Base-by-base conservation (phyloP, 148 eudicot species). In the Dianthus caryophyllus region DNA sequence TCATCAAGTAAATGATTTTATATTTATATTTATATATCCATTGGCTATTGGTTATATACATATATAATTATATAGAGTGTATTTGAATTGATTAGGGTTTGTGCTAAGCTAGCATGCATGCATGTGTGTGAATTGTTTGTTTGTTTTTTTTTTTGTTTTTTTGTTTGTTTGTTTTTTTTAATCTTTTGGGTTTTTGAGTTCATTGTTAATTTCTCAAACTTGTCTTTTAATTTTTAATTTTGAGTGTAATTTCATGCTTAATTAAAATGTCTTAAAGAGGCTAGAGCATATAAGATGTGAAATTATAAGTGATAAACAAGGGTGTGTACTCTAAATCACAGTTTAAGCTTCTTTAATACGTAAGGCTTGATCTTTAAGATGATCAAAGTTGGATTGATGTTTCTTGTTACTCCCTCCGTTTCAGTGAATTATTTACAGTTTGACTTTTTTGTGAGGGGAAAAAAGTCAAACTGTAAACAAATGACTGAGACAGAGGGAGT, bases 341-440 rank as follows among this genome's bases (percentile, higher is more conserved):
- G 33, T 12, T 15, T 39, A 20, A 61, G 65, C 48, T 61, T 38
- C 49, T 61, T 33, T 36, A 20, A 61, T 38, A n/a, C n/a, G 65
- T 61, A 15, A 38, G 65, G 65, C 9, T 61, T 33, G 7, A 33
- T 33, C 7, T 33, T 33, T 33, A 33, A 33, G 38, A 2, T 33
- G n/a, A n/a, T n/a, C n/a, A n/a, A n/a, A n/a, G 38, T 61, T 38
- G 27, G 62, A 61, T 61, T 24, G 21, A 38, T 61, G 44, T n/a
- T 59, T 33, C 41, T 4, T 16, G 39, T 30, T 33, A n/a, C n/a
- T n/a, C n/a, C n/a, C n/a, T n/a, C n/a, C n/a, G n/a, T n/a, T n/a
- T n/a, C n/a, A n/a, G n/a, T n/a, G n/a, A n/a, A n/a, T n/a, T n/a
- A n/a, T n/a, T n/a, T n/a, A n/a, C n/a, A n/a, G n/a, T n/a, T n/a